Percentiles rank a stretch among this genome's conserved stretches.
These are phyloP conservation scores for Vairimorpha apis DNA, from an alignment of 371 early-diverging fungal genomes.

Conservation along the genomic window DNA sequence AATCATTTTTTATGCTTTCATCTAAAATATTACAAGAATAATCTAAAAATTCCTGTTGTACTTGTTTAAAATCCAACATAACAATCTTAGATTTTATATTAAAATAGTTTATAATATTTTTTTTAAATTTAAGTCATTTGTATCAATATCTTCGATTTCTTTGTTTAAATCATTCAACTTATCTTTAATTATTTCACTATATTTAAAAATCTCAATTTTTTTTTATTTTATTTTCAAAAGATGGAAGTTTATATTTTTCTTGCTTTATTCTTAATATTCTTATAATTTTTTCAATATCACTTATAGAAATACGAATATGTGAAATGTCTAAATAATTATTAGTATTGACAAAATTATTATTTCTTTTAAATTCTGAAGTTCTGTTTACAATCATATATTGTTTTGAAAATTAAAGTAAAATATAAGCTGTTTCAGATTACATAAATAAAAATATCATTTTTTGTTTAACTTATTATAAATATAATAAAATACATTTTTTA, in stretches of 20 bases:
- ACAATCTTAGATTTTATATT: slow-evolving; percentile 19
- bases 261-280: slow-evolving; percentile 20
- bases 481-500: too few relatives aligned
- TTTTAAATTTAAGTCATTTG: not conserved
- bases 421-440: too few relatives aligned
- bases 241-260: slow-evolving; percentile 40
- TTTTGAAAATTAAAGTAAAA: too few relatives aligned
- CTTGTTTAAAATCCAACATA: slow-evolving; percentile 30
- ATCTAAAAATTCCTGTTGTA: slow-evolving; percentile 37
- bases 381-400: slow-evolving; percentile 38
- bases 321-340: not conserved
- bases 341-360: not conserved
- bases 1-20: too few relatives aligned
- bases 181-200: slow-evolving; percentile 6
- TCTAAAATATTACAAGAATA: too few relatives aligned
- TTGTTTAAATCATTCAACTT: slow-evolving; percentile 1
- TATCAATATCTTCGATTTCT: not conserved
- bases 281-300: slow-evolving; percentile 9
- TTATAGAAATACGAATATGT: not conserved
- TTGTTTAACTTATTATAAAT: too few relatives aligned
- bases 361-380: slow-evolving; percentile 17
- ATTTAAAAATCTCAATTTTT: slow-evolving; percentile 30
- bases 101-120: slow-evolving; percentile 31
- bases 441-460: too few relatives aligned
- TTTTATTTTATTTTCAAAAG: slow-evolving; percentile 30